Evolutionary conservation across 2,329 filamentous ascomycete species (phyloP), one percentile per base, ranked within the genome.

Genomic region (Calonectria pteridis): DNA sequence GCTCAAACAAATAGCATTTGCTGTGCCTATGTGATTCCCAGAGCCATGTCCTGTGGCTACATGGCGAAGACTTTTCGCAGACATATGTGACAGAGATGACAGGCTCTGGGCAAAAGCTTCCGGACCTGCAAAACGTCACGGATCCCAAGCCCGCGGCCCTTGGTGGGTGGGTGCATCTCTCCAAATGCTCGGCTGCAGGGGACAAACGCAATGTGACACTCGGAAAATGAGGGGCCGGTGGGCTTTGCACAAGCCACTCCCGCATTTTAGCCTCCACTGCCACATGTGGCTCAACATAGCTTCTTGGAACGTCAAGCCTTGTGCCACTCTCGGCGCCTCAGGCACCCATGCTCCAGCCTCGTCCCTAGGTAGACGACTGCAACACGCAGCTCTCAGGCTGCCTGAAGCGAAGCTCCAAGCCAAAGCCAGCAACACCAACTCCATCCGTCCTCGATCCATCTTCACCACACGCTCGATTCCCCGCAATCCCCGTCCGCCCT

Each of bases 341-440:
- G 82, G 82, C 82, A 84, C 28, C 64, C 37, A 18, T 55, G 20
- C 63, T 72, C 77, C 77, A 81, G 81, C 81, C 79, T 82, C 76
- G 79, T 74, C 69, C 51, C 31, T 23, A 35, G 68, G 63, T 68
- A 73, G 67, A 71, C 77, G 76, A 76, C 70, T 75, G 80, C 78
- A 81, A 81, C 80, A 84, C 85, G 84, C 84, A 86, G 84, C 85
- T 86, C 83, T 80, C 83, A 82, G 84, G 85, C 83, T 86, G 85
- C 85, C 85, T 86, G 84, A 83, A 75, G 72, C 75, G 77, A 81
- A 84, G 82, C 82, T 84, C 81, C 82, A 82, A 78, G 73, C 76
- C 81, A 78, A 80, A 72, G 77, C 77, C 73, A 74, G 73, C 78
- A 72, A 72, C 76, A 62, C 72, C 78, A 68, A 73, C 73, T 66